A percentile compares a stretch with the other conserved stretches of the same genome.
These are phyloP conservation scores for Malassezia furfur DNA, from an alignment of 1,284 basidiomycete genomes.

Conservation along the genomic window DNA sequence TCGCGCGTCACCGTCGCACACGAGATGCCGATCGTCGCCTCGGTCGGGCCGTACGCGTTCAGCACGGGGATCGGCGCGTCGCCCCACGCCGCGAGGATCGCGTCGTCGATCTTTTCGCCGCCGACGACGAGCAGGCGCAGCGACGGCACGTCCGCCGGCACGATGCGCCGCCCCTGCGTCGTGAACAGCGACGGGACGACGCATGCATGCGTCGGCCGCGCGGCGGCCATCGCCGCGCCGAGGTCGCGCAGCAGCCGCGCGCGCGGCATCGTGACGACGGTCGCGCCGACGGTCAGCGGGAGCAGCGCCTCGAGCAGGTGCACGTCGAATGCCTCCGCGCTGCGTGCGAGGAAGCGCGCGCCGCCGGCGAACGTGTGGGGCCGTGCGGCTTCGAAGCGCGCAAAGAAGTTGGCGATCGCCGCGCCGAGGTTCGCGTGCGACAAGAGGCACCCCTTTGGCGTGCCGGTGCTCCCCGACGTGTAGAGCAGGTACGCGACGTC, in stretches of 20 bases:
- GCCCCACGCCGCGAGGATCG: constrained; percentile 33
- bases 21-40: constrained; percentile 42
- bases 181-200: constrained; percentile 46
- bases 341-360: constrained; percentile 40
- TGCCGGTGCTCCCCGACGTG: constrained; percentile 41
- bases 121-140: constrained; percentile 38
- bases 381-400: constrained; percentile 23
- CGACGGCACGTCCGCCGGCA: constrained; percentile 27
- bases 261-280: constrained; percentile 40
- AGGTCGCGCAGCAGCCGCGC: constrained; percentile 35
- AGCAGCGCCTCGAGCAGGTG: constrained; percentile 46
- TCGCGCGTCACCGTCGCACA: constrained; percentile 25
- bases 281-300: constrained; percentile 36
- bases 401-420: constrained; percentile 31
- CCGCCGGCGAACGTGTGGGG: constrained; percentile 21
- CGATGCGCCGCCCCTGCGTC: constrained; percentile 28
- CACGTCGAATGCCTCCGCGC: constrained; percentile 45
- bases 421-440: constrained; percentile 32
- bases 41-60: constrained; percentile 45
- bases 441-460: constrained; percentile 39
- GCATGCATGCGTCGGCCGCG: constrained; percentile 39
- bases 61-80: constrained; percentile 24
- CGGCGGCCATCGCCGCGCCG: constrained; percentile 29
- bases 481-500: constrained; percentile 41
- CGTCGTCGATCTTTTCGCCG: constrained; percentile 34